phyloP scores from a whole-genome alignment of 176 grass and related monocot species.

The Triticum dicoccoides region DNA sequence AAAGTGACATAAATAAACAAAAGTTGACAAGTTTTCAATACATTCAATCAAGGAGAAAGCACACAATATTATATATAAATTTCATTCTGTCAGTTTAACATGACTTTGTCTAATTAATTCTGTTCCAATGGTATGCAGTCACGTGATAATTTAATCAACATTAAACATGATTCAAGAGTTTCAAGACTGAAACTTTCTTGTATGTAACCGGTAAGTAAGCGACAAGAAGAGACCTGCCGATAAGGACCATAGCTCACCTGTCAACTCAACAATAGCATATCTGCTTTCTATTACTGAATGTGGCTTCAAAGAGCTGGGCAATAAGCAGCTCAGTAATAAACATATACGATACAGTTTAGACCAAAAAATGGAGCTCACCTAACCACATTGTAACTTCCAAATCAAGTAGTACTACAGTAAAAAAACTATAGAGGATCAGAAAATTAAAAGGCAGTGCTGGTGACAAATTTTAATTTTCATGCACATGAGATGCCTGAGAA shows the following conservation, averaged over 20 bases:
- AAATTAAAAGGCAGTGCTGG: background rate
- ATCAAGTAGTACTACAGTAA: background rate
- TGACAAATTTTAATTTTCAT: background rate
- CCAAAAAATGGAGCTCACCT: background rate
- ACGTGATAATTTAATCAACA: too few species aligned
- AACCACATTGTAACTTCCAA: background rate
- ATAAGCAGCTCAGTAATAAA: background rate
- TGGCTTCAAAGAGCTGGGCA: background rate
- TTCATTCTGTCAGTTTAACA: too few species aligned
- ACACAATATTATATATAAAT: too few species aligned
- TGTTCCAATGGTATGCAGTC: too few species aligned
- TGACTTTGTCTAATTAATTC: too few species aligned
- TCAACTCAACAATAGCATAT: background rate
- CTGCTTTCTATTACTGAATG: background rate
- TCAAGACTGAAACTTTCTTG: too few species aligned
- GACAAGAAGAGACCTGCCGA: background rate
- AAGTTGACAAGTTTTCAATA: too few species aligned
- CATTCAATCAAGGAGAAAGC: too few species aligned
- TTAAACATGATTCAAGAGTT: too few species aligned
- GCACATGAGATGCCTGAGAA: background rate
- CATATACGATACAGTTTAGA: background rate
- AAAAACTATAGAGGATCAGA: background rate
- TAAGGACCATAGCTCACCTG: background rate
- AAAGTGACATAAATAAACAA: too few species aligned
- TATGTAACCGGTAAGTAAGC: background rate